These are phyloP conservation scores for Puya raimondii DNA, from an alignment of 176 grass and related monocot species.

Conservation along the genomic window DNA sequence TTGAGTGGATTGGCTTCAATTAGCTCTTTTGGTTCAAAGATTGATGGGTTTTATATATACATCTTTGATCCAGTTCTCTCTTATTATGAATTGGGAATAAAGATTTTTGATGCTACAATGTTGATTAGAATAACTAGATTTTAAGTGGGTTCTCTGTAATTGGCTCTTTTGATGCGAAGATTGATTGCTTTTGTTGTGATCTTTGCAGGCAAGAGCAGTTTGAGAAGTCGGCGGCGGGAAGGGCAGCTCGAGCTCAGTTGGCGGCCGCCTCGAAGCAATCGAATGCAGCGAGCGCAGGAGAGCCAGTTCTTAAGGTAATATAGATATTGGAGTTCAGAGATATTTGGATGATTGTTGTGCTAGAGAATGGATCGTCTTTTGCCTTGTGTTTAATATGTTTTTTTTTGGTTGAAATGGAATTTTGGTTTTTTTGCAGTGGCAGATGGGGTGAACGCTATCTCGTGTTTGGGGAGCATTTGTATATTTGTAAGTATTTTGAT, in stretches of 20 bases:
- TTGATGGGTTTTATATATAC: too few relatives aligned
- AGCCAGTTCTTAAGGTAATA: slow-evolving; percentile 79
- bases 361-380: background rate
- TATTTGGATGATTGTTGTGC: background rate
- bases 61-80: too few relatives aligned
- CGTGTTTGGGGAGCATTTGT: slow-evolving; percentile 6
- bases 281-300: slow-evolving; percentile 54
- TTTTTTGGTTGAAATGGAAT: slow-evolving; percentile 12
- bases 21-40: too few relatives aligned
- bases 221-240: slow-evolving; percentile 72
- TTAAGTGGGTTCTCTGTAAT: too few relatives aligned
- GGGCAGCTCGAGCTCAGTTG: slow-evolving; percentile 78
- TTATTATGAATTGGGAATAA: too few relatives aligned
- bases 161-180: too few relatives aligned
- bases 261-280: slow-evolving; percentile 61
- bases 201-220: slow-evolving; percentile 55
- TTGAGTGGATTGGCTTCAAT: too few relatives aligned
- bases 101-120: too few relatives aligned
- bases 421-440: slow-evolving; percentile 49
- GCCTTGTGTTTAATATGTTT: slow-evolving; percentile 8
- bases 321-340: background rate
- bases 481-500: slow-evolving; percentile 26
- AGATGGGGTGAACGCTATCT: slow-evolving; percentile 51
- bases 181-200: too few relatives aligned
- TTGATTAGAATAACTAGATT: too few relatives aligned